Evolutionary conservation across 1,284 basidiomycete species (phyloP).

Genomic region (Boletus semigastroideus): DNA sequence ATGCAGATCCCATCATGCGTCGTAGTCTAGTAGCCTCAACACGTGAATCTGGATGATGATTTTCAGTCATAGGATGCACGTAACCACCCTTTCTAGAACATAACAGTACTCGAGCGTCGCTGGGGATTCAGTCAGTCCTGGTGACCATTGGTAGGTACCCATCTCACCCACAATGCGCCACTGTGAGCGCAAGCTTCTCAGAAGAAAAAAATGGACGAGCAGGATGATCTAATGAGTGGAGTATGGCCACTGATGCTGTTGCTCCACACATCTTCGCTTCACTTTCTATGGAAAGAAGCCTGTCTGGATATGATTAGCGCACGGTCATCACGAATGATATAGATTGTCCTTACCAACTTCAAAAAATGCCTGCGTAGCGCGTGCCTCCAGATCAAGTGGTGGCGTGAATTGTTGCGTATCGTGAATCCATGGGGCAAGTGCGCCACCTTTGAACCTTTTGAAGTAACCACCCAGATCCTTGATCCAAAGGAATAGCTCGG

Average conservation of each 20-base stretch:
- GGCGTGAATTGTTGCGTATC: slow-evolving; percentile 41
- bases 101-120: slow-evolving; percentile 87
- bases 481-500: slow-evolving; percentile 74
- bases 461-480: slow-evolving; percentile 86
- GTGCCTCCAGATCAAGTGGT: slow-evolving; percentile 76
- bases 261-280: slow-evolving; percentile 76
- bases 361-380: slow-evolving; percentile 83
- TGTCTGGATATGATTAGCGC: slow-evolving; percentile 50
- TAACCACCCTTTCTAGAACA: slow-evolving; percentile 73
- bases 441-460: slow-evolving; percentile 82
- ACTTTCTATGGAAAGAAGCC: slow-evolving; percentile 56
- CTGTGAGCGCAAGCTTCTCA: slow-evolving; percentile 68
- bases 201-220: slow-evolving; percentile 79
- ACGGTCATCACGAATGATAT: slow-evolving; percentile 2
- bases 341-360: slow-evolving; percentile 50
- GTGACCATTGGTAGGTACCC: slow-evolving; percentile 20
- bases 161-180: slow-evolving; percentile 87
- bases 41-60: slow-evolving; percentile 89
- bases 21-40: slow-evolving; percentile 84
- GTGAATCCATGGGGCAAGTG: slow-evolving; percentile 65
- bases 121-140: slow-evolving; percentile 32
- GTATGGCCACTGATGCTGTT: slow-evolving; percentile 85
- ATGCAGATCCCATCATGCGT: slow-evolving; percentile 85
- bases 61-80: slow-evolving; percentile 82
- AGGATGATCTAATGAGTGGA: slow-evolving; percentile 82